phyloP scores from a whole-genome alignment of 371 early-diverging fungal genomes.

The Saksenaea oblongispora region DNA sequence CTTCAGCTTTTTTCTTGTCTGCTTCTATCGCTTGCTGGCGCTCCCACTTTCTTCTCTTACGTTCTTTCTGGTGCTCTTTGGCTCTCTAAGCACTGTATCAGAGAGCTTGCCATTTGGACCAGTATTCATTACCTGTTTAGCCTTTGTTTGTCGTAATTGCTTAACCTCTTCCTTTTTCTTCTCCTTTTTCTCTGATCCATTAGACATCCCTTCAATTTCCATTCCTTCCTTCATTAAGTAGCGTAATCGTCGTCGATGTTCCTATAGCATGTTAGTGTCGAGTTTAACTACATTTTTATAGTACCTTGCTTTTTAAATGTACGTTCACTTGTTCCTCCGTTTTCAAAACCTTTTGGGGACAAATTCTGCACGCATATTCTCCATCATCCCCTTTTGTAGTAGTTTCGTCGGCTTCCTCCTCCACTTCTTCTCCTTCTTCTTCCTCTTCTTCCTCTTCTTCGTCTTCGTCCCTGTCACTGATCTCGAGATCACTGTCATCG shows the following conservation, averaged over 20 bases:
- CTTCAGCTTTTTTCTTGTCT: not conserved
- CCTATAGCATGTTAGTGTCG: not conserved
- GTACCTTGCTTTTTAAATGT: constrained; percentile 29
- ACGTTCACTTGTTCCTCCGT: constrained; percentile 20
- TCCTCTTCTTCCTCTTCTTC: constrained; percentile 11
- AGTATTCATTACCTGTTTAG: not conserved
- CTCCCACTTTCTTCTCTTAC: not conserved
- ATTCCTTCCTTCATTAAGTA: not conserved
- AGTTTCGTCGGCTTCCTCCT: constrained; percentile 4
- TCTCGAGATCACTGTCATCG: constrained; percentile 10
- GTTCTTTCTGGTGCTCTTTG: not conserved
- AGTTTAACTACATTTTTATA: not conserved
- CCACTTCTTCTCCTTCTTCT: constrained; percentile 13
- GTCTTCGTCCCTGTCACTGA: constrained; percentile 6
- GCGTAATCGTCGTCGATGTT: not conserved
- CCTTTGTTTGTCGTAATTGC: not conserved
- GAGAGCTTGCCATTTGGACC: not conserved
- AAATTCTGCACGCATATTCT: constrained; percentile 27
- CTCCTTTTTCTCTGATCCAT: not conserved
- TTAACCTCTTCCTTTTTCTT: not conserved
- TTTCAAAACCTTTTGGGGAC: constrained; percentile 25
- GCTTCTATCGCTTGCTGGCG: not conserved
- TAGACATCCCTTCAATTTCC: not conserved
- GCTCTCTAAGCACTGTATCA: not conserved
- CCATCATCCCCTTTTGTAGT: constrained; percentile 14